These are phyloP conservation scores for Cucumis sativus DNA, from an alignment of 306 rosid species.

Conservation along the genomic window DNA sequence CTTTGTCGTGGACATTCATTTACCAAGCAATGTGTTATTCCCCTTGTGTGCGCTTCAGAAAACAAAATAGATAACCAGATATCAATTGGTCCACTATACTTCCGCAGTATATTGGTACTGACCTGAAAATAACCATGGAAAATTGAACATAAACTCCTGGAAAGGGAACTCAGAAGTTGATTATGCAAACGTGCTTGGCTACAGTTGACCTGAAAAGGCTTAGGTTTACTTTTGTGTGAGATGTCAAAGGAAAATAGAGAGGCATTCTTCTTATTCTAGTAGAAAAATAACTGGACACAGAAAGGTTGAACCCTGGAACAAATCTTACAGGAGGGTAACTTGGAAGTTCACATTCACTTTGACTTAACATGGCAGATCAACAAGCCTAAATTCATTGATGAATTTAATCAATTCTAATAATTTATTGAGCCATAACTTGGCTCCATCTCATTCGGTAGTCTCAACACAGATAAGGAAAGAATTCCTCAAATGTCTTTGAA, in stretches of 20 bases:
- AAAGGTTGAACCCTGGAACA: background rate
- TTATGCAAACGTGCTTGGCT: background rate
- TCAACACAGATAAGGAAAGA: background rate
- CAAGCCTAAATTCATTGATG: background rate
- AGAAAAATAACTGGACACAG: background rate
- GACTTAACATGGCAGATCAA: background rate
- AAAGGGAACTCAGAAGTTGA: background rate
- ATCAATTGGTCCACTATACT: slow-evolving; percentile 79
- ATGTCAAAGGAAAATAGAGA: background rate
- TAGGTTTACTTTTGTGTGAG: background rate
- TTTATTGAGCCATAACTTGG: background rate
- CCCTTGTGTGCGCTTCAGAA: slow-evolving; percentile 30
- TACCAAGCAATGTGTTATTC: slow-evolving; percentile 43
- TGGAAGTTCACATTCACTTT: background rate
- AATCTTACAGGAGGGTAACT: background rate
- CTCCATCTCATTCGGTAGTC: background rate
- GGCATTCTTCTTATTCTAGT: background rate
- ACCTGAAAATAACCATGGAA: slow-evolving; percentile 25
- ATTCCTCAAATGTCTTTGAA: background rate
- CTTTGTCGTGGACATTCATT: slow-evolving; percentile 50
- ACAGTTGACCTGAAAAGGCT: background rate
- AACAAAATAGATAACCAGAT: slow-evolving; percentile 54
- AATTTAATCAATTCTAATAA: background rate
- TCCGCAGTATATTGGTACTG: slow-evolving; percentile 66
- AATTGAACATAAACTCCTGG: background rate